Base-by-base conservation (phyloP, 75 land plant species). In the Adiantum capillusveneris region DNA sequence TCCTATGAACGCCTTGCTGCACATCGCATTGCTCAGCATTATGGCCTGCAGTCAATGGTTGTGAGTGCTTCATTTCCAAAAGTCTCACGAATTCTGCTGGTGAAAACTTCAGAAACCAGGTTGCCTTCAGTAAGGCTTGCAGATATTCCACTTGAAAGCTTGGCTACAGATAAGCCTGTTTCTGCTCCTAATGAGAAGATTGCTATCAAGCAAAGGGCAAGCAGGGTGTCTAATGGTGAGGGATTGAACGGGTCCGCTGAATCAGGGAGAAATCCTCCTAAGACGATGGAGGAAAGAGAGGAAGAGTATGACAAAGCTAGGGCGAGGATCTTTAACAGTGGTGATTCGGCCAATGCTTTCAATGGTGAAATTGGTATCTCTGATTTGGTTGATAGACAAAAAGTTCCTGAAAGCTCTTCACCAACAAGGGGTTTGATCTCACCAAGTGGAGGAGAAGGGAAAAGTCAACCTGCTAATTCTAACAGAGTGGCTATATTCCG, bases 281-380 rank as follows among this genome's bases (percentile, higher is more conserved):
- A 89, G 70, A 93, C 81, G 59, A 86, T 93, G 3, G 98, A 93
- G 57, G 97, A 92, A 75, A 79, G 97, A 37, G 85, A 85, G 59
- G 97, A 88, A 75, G 97, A 92, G 71, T 92, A 92, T 66, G 88
- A 84, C 45, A 73, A 74, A 57, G 97, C 95, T 2, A 86, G 97
- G 19, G 89, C 84, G 1, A 64, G 97, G 31, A 92, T 92, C 30
- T 92, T 92, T 57, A 79, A 59, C 43, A 54, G 25, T 27, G 57
- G 41, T 12, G 66, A 59, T 58, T 22, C 68, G 21, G 85, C 65
- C 22, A 71, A 11, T 62, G 69, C 69, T 25, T 21, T 53, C 13
- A 54, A 50, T 7, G 31, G 44, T 3, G 64, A 62, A 18, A 31
- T 20, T n/a, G 7, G 25, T 18, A 12, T 19, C 14, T 1, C 58